Evolutionary conservation across 2,329 filamentous ascomycete species (phyloP).

Genomic region (Talaromyces sp.): DNA sequence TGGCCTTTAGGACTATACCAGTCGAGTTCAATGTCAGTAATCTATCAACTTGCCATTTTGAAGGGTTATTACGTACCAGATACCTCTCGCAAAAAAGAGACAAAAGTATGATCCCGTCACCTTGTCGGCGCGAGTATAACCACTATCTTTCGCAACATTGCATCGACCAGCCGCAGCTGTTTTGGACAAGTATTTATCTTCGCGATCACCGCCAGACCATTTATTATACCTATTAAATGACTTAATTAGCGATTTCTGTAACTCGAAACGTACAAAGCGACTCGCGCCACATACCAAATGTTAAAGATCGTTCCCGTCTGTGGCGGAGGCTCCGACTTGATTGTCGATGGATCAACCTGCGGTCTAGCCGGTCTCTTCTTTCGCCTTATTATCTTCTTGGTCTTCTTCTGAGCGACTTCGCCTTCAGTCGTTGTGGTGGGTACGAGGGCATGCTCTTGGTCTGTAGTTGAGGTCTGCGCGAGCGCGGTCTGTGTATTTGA

Average conservation of each 20-base stretch:
- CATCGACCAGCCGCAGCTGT: constrained; percentile 80
- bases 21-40: neutral
- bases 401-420: constrained; percentile 55
- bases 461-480: constrained; percentile 17
- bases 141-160: constrained; percentile 75
- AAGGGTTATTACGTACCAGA: constrained; percentile 57
- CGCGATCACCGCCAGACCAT: constrained; percentile 70
- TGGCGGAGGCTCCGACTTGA: constrained; percentile 80
- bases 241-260: neutral
- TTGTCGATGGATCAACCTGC: constrained; percentile 80
- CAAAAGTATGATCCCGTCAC: constrained; percentile 85
- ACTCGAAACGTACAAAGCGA: neutral
- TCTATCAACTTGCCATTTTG: too few species aligned
- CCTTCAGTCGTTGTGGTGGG: constrained; percentile 33
- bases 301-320: constrained; percentile 97
- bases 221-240: constrained; percentile 17
- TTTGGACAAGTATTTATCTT: constrained; percentile 85
- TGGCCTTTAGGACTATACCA: constrained; percentile 66
- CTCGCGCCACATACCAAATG: constrained; percentile 71
- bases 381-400: constrained; percentile 88
- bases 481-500: constrained; percentile 20
- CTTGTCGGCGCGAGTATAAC: constrained; percentile 75
- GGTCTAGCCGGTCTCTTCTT: constrained; percentile 86
- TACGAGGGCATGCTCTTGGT: constrained; percentile 22
- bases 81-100: constrained; percentile 80